phyloP scores from a whole-genome alignment of 495 filamentous ascomycete genomes.

The Aspergillus kassunensis region DNA sequence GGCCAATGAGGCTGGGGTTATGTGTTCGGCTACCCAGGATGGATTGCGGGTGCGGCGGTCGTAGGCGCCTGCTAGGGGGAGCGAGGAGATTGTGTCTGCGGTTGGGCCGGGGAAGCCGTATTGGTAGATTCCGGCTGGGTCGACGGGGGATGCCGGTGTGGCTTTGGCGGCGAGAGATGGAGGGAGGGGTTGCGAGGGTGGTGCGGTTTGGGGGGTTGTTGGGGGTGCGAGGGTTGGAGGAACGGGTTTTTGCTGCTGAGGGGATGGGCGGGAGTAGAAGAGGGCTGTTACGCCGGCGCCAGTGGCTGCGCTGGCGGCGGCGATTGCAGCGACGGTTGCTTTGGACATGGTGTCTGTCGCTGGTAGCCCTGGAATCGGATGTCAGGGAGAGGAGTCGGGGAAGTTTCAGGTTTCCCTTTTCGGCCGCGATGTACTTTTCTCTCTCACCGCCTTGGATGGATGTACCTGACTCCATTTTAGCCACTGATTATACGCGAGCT shows the following conservation, averaged over 20 bases:
- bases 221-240: conserved; percentile 21
- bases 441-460: neutral
- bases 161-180: conserved; percentile 39
- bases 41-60: conserved; percentile 92
- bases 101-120: conserved; percentile 96
- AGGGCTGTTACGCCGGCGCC: conserved; percentile 81
- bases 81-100: conserved; percentile 70
- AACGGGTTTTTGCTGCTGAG: conserved; percentile 37
- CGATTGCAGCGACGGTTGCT: conserved; percentile 79
- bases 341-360: conserved; percentile 62
- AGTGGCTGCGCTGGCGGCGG: conserved; percentile 81
- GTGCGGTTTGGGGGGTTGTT: conserved; percentile 16
- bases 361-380: neutral
- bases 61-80: conserved; percentile 76
- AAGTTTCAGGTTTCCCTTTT: neutral
- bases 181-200: conserved; percentile 32
- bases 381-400: neutral
- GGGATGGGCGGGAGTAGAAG: conserved; percentile 58
- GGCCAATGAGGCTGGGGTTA: conserved; percentile 82
- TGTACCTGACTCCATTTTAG: neutral
- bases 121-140: conserved; percentile 86
- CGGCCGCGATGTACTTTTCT: neutral
- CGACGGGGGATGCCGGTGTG: conserved; percentile 52
- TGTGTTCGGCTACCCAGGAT: conserved; percentile 94
- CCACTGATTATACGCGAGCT: too few relatives aligned